A percentile compares a stretch with the other conserved stretches of the same genome.
Conservation (phyloP, 306 rosid species). For the Begonia peltatifolia region DNA sequence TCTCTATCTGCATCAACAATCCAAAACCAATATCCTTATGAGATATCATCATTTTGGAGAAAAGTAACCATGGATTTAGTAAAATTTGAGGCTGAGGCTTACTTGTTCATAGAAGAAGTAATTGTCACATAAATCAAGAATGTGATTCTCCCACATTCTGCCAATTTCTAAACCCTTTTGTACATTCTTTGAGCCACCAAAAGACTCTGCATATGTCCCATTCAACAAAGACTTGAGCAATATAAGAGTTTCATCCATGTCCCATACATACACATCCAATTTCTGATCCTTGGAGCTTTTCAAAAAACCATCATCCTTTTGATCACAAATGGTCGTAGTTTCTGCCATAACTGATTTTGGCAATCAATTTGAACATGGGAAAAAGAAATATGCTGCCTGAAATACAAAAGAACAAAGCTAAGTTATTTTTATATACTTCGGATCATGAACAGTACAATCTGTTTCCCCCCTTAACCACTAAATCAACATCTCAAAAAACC, state of each 20-base stretch:
- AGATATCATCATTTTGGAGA: background rate
- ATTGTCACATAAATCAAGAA: constrained; percentile 63
- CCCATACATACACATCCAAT: constrained; percentile 65
- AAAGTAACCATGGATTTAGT: background rate
- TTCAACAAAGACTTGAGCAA: constrained; percentile 76
- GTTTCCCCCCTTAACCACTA: background rate
- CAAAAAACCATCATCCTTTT: constrained; percentile 18
- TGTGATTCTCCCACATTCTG: constrained; percentile 73
- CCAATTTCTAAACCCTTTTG: constrained; percentile 69
- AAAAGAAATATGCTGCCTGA: constrained; percentile 1
- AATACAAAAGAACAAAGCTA: constrained; percentile 7
- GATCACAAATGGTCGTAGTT: constrained; percentile 11
- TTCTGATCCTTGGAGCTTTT: constrained; percentile 17
- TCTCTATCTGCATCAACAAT: constrained; percentile 60
- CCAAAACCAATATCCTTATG: background rate
- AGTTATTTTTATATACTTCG: too few relatives aligned
- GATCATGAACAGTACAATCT: too few relatives aligned
- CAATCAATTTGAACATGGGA: constrained; percentile 1
- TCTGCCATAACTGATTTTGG: constrained; percentile 28
- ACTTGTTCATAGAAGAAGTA: constrained; percentile 81
- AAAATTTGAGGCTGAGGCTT: constrained; percentile 21
- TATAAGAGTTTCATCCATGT: constrained; percentile 94
- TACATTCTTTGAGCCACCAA: constrained; percentile 50
- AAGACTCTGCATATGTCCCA: constrained; percentile 55
- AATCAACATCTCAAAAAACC: background rate